Evolutionary conservation across 192 early-diverging fungal species (phyloP), one percentile per base, ranked within the genome.

Genomic region (Geranomyces variabilis): DNA sequence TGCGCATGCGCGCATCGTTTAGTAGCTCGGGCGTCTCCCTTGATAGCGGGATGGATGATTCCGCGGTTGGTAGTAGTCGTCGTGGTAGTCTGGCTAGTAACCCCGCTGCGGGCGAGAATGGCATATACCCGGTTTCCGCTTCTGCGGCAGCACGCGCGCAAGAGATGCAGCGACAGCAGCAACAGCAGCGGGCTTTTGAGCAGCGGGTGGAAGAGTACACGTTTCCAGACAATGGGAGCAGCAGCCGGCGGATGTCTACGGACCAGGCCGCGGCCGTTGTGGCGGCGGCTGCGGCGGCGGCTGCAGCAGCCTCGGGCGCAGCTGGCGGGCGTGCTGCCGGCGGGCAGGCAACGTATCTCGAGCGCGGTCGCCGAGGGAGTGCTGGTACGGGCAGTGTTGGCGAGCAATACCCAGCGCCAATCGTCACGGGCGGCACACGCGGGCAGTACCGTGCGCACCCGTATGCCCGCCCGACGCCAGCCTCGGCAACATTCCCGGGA

Each of bases 401-500:
- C 58, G 51, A 60, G 29, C 58, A 34, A 60, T 29, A 60, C 21
- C 58, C 24, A 33, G 58, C 29, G 22, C 58, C 29, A 60, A 60
- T 60, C 7, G 12, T 64, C 41, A 64, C 43, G 14, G 8, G 44
- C 41, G n/a, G 19, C 28, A 60, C 58, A 36, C 34, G 44, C 3
- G 43, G 43, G 19, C 63, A 64, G 63, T 64, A 64, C 44, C 63
- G 63, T 8, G 28, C 15, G 34, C 63, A 64, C 44, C 63, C 63
- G 33, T 64, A 64, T 36, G 43, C 21, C 5, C 58, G 51, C 51
- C 58, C 14, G 28, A 33, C 58, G 28, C 58, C 58, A 29, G 28
- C 31, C 5, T 17, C 28, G 4, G 22, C 31, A 7, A 29, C 58
- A 9, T 24, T 33, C 8, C 22, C 58, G 58, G 22, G 5, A 14